Evolutionary conservation across 306 rosid genomes (phyloP), one percentile per base, ranked within the genome.

Genomic region (Morella rubra): DNA sequence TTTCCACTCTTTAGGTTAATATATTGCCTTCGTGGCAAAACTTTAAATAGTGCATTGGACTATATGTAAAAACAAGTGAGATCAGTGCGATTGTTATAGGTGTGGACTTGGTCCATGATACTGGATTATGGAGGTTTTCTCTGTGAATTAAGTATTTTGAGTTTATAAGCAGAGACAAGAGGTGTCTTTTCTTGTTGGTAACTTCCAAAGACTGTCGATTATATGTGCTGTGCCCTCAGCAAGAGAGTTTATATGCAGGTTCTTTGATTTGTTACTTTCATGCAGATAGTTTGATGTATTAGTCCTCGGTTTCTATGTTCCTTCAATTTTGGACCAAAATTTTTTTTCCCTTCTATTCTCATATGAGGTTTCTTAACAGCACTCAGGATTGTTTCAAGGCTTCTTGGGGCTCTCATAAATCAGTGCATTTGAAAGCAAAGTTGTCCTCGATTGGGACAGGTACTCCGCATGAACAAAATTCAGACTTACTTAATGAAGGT

Each of bases 371-470:
- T 80, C 77, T 74, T 81, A 85, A 85, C 89, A 95, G 98, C 80
- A 67, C 98, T 55, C 98, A 95, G 89, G 97, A 95, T 69, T 95
- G 98, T 81, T 95, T 95, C 81, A 95, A 95, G 86, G 87, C 90
- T 55, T 92, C 97, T 18, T 95, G 98, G 98, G 89, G 89, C 89
- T 83, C 89, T 7, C 98, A 95, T 86, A 95, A 90, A 74, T 74
- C 97, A 7, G 93, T 88, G 80, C 98, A 92, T 88, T 72, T 80
- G 81, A 92, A 89, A 79, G 91, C 84, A 60, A 92, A 90, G 85
- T 79, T 50, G 37, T 72, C 86, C 8, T 75, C 88, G 55, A 20
- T 22, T 53, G 92, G 81, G 82, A 79, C 76, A 0, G 89, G 85
- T 73, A 71, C 74, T 73, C 77, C 77, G 11, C 89, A 78, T 64